Conservation (phyloP, 2,329 filamentous ascomycete species). For the Alternaria solani region DNA sequence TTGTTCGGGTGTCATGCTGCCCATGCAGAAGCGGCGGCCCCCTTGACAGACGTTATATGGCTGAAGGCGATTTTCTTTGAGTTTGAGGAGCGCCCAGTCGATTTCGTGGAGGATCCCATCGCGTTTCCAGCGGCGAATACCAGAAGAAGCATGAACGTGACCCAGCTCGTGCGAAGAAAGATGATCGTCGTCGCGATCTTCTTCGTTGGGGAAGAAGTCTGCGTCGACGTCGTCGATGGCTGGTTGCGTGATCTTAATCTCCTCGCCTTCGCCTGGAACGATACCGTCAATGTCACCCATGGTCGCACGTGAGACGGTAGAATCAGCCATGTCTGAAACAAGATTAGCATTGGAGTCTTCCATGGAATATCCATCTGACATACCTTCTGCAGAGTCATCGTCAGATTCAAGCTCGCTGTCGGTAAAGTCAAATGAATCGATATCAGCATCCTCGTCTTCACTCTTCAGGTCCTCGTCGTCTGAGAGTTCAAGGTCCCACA, state of each 20-base stretch:
- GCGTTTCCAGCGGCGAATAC: slow-evolving; percentile 77
- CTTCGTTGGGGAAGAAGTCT: slow-evolving; percentile 79
- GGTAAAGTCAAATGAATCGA: slow-evolving; percentile 58
- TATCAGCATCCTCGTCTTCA: slow-evolving; percentile 42
- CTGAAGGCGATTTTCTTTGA: slow-evolving; percentile 75
- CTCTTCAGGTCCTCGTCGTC: slow-evolving; percentile 60
- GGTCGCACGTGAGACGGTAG: slow-evolving; percentile 40
- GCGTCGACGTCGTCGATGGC: slow-evolving; percentile 86
- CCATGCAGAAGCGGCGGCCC: slow-evolving; percentile 51
- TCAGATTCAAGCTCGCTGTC: slow-evolving; percentile 63
- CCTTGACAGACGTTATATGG: slow-evolving; percentile 74
- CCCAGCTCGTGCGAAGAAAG: slow-evolving; percentile 82
- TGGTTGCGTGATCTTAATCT: slow-evolving; percentile 87
- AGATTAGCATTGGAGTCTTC: neutral
- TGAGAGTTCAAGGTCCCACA: slow-evolving; percentile 60
- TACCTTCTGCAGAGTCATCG: slow-evolving; percentile 40
- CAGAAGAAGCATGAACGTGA: slow-evolving; percentile 87
- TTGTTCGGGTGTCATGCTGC: slow-evolving; percentile 36
- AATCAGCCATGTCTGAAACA: slow-evolving; percentile 32
- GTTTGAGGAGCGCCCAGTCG: slow-evolving; percentile 91
- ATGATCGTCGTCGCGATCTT: slow-evolving; percentile 79
- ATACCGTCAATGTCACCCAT: slow-evolving; percentile 79
- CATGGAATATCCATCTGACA: neutral
- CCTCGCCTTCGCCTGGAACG: slow-evolving; percentile 75
- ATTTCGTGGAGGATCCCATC: slow-evolving; percentile 85